Conservation (phyloP, 2,329 filamentous ascomycete species). For the Leptosphaerulina australis region DNA sequence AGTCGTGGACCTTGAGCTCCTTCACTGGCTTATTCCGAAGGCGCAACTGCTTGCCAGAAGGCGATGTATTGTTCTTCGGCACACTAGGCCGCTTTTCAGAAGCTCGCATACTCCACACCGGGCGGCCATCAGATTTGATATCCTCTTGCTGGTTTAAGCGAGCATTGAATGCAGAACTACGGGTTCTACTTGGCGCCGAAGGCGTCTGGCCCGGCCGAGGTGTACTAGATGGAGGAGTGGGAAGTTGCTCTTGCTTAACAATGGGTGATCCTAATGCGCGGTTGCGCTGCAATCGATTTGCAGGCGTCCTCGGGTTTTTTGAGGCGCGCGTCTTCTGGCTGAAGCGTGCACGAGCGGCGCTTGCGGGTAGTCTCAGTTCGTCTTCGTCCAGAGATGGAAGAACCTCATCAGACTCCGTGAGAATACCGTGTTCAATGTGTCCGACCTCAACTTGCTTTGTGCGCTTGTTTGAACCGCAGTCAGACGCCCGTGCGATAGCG, state of each 20-base stretch:
- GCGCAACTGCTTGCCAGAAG: conserved; percentile 16
- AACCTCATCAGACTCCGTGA: conserved; percentile 39
- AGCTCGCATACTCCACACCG: conserved; percentile 32
- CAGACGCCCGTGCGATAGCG: conserved; percentile 18
- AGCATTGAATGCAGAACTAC: conserved; percentile 5
- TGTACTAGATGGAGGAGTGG: conserved; percentile 18
- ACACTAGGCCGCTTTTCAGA: conserved; percentile 17
- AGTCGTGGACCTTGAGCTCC: conserved; percentile 70
- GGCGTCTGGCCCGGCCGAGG: conserved; percentile 14
- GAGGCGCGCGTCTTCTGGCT: conserved; percentile 29
- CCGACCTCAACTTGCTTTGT: conserved; percentile 17
- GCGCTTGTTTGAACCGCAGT: conserved; percentile 30
- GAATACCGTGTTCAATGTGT: conserved; percentile 20
- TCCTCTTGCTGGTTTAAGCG: conserved; percentile 14
- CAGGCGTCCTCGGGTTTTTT: conserved; percentile 22
- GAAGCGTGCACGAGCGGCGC: conserved; percentile 33
- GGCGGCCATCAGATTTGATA: conserved; percentile 24
- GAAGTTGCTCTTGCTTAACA: conserved; percentile 25
- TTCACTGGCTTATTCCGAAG: conserved; percentile 63
- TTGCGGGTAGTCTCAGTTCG: conserved; percentile 25
- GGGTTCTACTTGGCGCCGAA: neutral
- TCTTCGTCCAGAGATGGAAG: conserved; percentile 25
- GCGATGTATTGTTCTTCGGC: conserved; percentile 10
- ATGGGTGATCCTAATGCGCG: conserved; percentile 19
- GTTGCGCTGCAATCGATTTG: conserved; percentile 14